A percentile compares a stretch with the other conserved stretches of the same genome.
These are phyloP conservation scores for Strigomonas culicis DNA, from an alignment of 208 protist genomes.

Conservation along the genomic window DNA sequence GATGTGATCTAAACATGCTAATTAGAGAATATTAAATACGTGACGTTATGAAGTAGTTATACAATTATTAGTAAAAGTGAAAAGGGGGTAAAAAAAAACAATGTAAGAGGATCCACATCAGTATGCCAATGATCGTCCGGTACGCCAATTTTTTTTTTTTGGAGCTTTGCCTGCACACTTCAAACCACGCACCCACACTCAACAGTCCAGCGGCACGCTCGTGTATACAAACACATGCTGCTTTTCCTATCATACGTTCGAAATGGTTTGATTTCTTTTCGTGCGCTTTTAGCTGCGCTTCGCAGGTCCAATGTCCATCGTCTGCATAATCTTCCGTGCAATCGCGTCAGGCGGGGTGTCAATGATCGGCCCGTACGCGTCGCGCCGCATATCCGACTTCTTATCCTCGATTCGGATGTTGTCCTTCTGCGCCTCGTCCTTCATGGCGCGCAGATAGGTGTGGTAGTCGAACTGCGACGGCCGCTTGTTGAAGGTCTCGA, in stretches of 20 bases:
- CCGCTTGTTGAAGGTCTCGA: slow-evolving; percentile 89
- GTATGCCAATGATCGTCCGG: no score
- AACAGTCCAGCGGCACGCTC: no score
- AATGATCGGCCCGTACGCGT: slow-evolving; percentile 82
- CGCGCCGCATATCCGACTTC: slow-evolving; percentile 55
- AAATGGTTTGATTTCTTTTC: no score
- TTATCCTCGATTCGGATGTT: slow-evolving; percentile 88
- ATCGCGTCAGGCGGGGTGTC: slow-evolving; percentile 77
- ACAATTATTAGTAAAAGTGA: neutral
- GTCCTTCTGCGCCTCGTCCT: slow-evolving; percentile 84
- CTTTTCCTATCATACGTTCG: no score
- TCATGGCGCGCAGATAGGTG: slow-evolving; percentile 84
- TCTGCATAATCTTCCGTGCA: slow-evolving; percentile 65
- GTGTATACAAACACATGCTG: no score
- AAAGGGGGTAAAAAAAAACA: neutral
- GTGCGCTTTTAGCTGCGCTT: neutral
- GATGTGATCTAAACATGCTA: no score
- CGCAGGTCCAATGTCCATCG: slow-evolving; percentile 34
- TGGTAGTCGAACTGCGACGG: slow-evolving; percentile 88
- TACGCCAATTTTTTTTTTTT: no score
- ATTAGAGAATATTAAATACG: no score
- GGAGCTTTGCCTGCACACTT: no score
- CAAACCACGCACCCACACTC: no score
- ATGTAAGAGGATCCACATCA: no score
- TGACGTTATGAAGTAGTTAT: no score